Percentiles rank a stretch among this genome's conserved stretches.
Conservation (phyloP, 2,329 filamentous ascomycete genomes). For the Apiospora pterosperma region DNA sequence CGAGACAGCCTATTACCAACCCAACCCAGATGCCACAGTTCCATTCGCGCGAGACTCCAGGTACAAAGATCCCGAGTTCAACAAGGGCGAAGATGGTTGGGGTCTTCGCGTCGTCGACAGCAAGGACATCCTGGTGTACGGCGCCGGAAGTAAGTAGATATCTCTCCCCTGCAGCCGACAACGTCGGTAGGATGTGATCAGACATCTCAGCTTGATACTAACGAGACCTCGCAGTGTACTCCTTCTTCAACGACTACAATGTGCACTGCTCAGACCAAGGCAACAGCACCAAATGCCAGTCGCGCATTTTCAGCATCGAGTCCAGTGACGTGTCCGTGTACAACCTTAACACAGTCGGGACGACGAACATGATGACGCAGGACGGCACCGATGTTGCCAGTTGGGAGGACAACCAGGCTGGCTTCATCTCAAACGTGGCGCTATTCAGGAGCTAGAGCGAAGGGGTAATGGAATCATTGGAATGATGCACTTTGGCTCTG, state of each 20-base stretch:
- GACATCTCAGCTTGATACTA: neutral
- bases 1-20: conserved; percentile 70
- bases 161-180: neutral
- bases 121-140: conserved; percentile 54
- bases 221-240: conserved; percentile 45
- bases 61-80: conserved; percentile 41
- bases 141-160: conserved; percentile 44
- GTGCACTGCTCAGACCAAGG: conserved; percentile 41
- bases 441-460: conserved; percentile 18
- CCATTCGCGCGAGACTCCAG: conserved; percentile 48
- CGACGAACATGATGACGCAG: conserved; percentile 35
- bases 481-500: conserved; percentile 4
- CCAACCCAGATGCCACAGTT: conserved; percentile 54
- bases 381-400: conserved; percentile 31
- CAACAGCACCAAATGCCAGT: conserved; percentile 42
- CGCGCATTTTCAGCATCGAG: conserved; percentile 34
- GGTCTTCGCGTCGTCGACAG: conserved; percentile 59
- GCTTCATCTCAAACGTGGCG: conserved; percentile 34
- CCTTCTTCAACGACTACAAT: conserved; percentile 64
- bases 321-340: conserved; percentile 33
- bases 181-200: neutral
- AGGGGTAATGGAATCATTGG: conserved; percentile 17
- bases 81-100: conserved; percentile 58
- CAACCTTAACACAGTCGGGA: conserved; percentile 44
- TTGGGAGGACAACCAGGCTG: conserved; percentile 35